These are phyloP conservation scores for Sphaerulina populicola DNA, from an alignment of 2,329 filamentous ascomycete species.

Conservation along the genomic window DNA sequence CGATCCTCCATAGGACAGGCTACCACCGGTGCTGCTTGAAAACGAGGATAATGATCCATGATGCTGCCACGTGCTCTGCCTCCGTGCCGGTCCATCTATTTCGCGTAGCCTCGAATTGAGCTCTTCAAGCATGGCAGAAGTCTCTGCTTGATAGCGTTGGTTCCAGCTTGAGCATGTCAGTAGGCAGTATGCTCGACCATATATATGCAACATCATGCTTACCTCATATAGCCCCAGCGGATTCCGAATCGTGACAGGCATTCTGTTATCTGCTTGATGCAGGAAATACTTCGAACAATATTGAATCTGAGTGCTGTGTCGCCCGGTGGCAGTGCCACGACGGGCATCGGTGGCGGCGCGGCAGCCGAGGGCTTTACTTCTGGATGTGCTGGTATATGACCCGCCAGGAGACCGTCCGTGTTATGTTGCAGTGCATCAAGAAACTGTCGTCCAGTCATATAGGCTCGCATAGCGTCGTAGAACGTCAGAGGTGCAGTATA, in stretches of 20 bases:
- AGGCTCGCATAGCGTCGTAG: constrained; percentile 76
- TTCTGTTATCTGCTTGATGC: constrained; percentile 42
- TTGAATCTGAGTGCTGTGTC: constrained; percentile 30
- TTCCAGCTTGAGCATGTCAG: constrained; percentile 35
- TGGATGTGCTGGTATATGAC: constrained; percentile 36
- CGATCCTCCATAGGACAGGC: constrained; percentile 17
- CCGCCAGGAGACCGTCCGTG: constrained; percentile 40
- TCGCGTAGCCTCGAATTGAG: constrained; percentile 35
- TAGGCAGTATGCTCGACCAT: constrained; percentile 3
- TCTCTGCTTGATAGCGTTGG: constrained; percentile 42
- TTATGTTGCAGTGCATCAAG: constrained; percentile 50
- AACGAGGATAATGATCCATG: constrained; percentile 24
- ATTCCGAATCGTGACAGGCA: constrained; percentile 41
- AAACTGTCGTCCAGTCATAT: constrained; percentile 56
- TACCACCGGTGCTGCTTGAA: constrained; percentile 21
- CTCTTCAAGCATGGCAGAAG: constrained; percentile 35
- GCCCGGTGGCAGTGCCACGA: constrained; percentile 25
- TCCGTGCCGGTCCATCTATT: constrained; percentile 22
- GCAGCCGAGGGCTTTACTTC: constrained; percentile 34
- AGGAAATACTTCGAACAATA: constrained; percentile 37
- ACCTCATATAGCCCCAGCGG: constrained; percentile 43
- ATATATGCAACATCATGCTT: constrained; percentile 3
- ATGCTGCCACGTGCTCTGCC: constrained; percentile 27
- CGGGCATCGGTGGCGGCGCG: constrained; percentile 31
- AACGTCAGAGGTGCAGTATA: constrained; percentile 69